Evolutionary conservation across 352 stramenopile genomes (phyloP).

Genomic region (Globisporangium yorkense): DNA sequence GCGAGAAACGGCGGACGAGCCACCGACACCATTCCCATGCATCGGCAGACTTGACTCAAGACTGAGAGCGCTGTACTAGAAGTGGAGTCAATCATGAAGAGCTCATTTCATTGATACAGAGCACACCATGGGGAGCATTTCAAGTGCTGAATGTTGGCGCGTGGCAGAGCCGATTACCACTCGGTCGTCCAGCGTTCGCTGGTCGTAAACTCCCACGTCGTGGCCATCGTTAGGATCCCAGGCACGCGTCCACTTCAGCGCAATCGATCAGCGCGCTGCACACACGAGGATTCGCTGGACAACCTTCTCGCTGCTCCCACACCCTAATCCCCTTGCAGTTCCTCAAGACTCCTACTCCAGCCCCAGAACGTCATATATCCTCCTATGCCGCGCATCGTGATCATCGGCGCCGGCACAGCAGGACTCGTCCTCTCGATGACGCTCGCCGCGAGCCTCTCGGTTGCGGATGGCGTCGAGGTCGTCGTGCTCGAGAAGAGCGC

Average conservation of each 20-base stretch:
- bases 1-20: slow-evolving; percentile 14
- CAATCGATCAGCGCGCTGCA: too few species aligned
- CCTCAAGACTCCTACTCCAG: neutral
- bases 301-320: neutral
- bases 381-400: slow-evolving; percentile 29
- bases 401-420: slow-evolving; percentile 51
- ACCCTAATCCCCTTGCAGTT: neutral
- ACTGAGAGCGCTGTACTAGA: neutral
- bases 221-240: too few species aligned
- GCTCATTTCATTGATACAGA: too few species aligned
- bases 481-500: slow-evolving; percentile 52
- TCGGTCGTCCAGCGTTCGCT: neutral
- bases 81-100: too few species aligned
- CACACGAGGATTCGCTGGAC: neutral
- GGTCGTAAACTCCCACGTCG: neutral
- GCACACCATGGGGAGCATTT: too few species aligned
- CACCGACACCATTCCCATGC: neutral
- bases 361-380: too few species aligned
- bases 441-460: slow-evolving; percentile 29
- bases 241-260: too few species aligned
- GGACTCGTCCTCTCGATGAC: slow-evolving; percentile 38
- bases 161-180: neutral
- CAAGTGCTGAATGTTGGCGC: too few species aligned
- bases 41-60: neutral
- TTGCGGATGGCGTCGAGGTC: slow-evolving; percentile 35